Percentiles rank a stretch among this genome's conserved stretches.
These are phyloP conservation scores for Dendrobium catenatum DNA, from an alignment of 106 monocot species.

Conservation along the genomic window DNA sequence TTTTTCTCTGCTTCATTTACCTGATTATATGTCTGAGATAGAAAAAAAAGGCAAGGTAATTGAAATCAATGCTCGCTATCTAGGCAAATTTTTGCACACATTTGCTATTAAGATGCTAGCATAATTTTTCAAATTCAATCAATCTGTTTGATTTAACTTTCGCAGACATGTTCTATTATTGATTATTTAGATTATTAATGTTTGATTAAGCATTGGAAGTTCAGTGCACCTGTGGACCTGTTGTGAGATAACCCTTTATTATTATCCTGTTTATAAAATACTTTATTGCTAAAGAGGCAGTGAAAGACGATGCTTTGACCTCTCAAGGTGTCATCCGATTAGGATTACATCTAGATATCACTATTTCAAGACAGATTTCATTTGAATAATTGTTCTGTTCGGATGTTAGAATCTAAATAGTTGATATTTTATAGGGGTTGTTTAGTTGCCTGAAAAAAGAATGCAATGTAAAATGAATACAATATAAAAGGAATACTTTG, in stretches of 20 bases:
- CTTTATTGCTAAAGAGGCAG: background rate
- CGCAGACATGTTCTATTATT: no score
- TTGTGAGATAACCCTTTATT: background rate
- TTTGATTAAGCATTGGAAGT: background rate
- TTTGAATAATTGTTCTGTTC: background rate
- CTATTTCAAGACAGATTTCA: background rate
- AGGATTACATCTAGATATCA: background rate
- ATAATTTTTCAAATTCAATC: no score
- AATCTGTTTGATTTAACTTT: no score
- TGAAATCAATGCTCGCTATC: no score
- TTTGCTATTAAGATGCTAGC: no score
- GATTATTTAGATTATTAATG: background rate
- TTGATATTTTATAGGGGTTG: background rate
- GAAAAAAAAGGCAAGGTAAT: no score
- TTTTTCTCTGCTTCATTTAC: no score
- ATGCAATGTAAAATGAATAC: no score
- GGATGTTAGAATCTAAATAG: background rate
- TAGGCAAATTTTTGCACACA: no score
- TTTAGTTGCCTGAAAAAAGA: no score
- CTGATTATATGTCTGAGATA: no score
- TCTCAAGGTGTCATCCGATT: background rate
- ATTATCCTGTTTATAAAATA: background rate
- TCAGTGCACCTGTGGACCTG: background rate
- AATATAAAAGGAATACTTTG: no score
- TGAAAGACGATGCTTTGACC: background rate